Percentiles rank a stretch among this genome's conserved stretches.
Conservation (phyloP, 192 early-diverging fungal species). For the Rhizophagus sp. region DNA sequence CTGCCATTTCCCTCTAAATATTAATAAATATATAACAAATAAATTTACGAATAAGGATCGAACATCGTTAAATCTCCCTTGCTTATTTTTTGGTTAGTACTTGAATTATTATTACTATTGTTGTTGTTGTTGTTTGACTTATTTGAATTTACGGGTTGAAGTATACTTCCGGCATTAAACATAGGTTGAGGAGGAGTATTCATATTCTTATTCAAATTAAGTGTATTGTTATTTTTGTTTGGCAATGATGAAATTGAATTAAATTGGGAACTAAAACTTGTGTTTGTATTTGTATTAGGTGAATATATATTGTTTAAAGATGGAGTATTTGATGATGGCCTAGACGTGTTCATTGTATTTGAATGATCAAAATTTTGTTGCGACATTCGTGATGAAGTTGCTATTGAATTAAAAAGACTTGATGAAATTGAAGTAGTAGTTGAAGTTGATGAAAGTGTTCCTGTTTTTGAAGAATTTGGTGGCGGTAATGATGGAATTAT, state of each 20-base stretch:
- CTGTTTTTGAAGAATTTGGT: not conserved
- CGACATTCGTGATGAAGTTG: not conserved
- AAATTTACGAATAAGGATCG: conserved; percentile 12
- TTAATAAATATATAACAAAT: no score
- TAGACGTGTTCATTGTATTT: not conserved
- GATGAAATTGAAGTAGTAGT: not conserved
- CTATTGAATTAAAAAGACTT: not conserved
- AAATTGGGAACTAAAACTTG: not conserved
- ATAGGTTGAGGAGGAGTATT: not conserved
- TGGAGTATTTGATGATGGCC: not conserved
- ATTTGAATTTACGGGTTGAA: not conserved
- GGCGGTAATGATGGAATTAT: conserved; percentile 1
- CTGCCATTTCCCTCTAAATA: no score
- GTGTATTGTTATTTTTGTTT: not conserved
- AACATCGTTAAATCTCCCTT: conserved; percentile 17
- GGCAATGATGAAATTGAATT: not conserved
- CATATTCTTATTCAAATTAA: not conserved
- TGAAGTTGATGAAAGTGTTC: not conserved
- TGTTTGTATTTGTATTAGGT: no score
- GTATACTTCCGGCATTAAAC: conserved; percentile 1
- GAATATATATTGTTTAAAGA: not conserved
- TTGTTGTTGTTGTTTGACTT: not conserved
- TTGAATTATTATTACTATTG: not conserved
- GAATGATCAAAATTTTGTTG: not conserved
- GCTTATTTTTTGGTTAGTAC: conserved; percentile 4